Conservation (phyloP, 495 filamentous ascomycete genomes). For the Trichoderma virens region DNA sequence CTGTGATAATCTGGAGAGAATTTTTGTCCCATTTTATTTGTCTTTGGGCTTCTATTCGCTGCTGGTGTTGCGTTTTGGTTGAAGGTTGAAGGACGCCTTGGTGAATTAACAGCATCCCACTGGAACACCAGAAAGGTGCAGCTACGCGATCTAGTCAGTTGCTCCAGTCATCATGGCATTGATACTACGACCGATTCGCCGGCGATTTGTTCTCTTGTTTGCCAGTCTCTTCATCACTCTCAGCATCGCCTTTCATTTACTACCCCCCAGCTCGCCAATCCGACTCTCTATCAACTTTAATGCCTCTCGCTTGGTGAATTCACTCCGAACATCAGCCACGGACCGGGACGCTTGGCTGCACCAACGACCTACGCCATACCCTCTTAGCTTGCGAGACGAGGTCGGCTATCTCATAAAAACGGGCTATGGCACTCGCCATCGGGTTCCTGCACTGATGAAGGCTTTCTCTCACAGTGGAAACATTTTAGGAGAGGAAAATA, state of each 20-base stretch:
- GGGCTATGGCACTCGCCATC: slow-evolving; percentile 33
- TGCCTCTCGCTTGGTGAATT: slow-evolving; percentile 8
- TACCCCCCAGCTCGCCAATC: slow-evolving; percentile 15
- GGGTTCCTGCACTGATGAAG: slow-evolving; percentile 30
- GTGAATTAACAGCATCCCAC: too few relatives aligned
- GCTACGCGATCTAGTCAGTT: neutral
- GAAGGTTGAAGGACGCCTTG: too few relatives aligned
- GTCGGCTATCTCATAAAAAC: slow-evolving; percentile 38
- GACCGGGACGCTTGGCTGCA: slow-evolving; percentile 17
- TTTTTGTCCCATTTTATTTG: too few relatives aligned
- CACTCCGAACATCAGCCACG: neutral
- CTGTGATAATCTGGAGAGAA: too few relatives aligned
- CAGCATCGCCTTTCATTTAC: neutral
- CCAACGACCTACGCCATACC: slow-evolving; percentile 11
- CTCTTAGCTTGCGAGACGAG: slow-evolving; percentile 27
- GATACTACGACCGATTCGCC: neutral
- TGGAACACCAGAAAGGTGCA: too few relatives aligned
- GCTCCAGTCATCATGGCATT: neutral
- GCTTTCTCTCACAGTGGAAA: slow-evolving; percentile 17
- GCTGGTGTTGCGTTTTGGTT: too few relatives aligned
- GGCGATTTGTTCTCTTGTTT: neutral
- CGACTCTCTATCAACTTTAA: slow-evolving; percentile 23
- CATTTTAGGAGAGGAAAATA: slow-evolving; percentile 15
- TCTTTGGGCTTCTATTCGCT: too few relatives aligned
- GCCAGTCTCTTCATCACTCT: neutral